phyloP scores from a whole-genome alignment of 306 rosid species.

The Psophocarpus tetragonolobus region DNA sequence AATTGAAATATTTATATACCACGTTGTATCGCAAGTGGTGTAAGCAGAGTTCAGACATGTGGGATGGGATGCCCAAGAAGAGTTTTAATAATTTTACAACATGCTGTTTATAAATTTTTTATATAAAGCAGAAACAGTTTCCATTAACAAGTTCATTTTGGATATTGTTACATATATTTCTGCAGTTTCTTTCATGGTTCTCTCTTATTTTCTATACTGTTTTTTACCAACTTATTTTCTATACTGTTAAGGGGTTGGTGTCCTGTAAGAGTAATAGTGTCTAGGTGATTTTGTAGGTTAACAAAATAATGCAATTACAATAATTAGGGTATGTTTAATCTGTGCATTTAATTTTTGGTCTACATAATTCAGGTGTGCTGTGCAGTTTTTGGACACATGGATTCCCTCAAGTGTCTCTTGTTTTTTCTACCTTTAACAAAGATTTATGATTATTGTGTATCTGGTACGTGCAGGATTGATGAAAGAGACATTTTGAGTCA shows the following conservation, averaged over 20 bases:
- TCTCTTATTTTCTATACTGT: neutral
- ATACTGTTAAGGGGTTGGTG: neutral
- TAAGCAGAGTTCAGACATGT: neutral
- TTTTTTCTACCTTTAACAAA: neutral
- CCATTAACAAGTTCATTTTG: neutral
- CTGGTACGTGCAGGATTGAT: conserved; percentile 63
- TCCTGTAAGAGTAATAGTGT: neutral
- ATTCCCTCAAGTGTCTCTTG: neutral
- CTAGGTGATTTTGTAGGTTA: neutral
- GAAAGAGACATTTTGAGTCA: conserved; percentile 63
- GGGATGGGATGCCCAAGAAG: neutral
- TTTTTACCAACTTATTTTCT: too few relatives aligned
- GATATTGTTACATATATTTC: conserved; percentile 11
- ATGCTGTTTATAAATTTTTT: neutral
- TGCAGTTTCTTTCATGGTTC: conserved; percentile 7
- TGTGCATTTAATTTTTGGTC: neutral
- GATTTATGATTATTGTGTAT: conserved; percentile 4
- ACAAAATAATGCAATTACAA: neutral
- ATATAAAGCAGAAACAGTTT: neutral
- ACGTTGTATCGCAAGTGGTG: neutral
- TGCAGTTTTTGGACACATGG: neutral
- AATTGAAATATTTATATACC: conserved; percentile 13
- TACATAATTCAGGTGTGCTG: neutral
- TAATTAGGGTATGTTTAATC: neutral
- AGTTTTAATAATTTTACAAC: neutral